These are phyloP conservation scores for Balamuthia mandrillaris DNA, from an alignment of 208 protist genomes.

Conservation along the genomic window DNA sequence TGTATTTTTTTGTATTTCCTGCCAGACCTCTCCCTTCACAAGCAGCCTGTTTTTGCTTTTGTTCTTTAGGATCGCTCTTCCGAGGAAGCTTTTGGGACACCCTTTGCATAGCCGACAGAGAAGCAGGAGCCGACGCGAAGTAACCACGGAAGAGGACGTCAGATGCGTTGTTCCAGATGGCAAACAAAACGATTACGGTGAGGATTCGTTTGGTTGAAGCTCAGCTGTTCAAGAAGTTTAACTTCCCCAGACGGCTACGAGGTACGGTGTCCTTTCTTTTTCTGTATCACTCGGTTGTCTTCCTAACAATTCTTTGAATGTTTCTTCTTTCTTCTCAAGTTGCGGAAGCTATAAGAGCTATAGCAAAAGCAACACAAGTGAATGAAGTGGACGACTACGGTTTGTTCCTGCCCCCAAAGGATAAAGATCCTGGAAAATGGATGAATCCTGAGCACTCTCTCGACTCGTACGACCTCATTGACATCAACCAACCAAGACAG, in stretches of 20 bases:
- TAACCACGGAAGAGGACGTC: no score
- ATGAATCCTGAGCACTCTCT: background rate
- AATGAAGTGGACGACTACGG: background rate
- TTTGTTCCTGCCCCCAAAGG: background rate
- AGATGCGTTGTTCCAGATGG: no score
- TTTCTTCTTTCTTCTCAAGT: background rate
- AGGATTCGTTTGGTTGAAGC: background rate
- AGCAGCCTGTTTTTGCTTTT: no score
- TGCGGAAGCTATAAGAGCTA: background rate
- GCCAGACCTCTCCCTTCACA: no score
- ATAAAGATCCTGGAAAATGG: background rate
- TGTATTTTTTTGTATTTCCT: no score
- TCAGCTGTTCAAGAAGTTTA: background rate
- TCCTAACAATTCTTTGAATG: background rate
- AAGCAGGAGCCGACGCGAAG: no score
- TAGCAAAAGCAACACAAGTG: background rate
- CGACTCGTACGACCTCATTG: background rate
- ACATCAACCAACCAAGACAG: no score
- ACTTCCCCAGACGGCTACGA: background rate
- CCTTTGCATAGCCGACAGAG: no score
- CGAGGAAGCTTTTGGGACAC: no score
- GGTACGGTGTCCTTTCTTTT: background rate
- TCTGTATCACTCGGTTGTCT: background rate
- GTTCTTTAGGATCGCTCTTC: no score
- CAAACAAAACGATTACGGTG: no score